Evolutionary conservation across 441 rosid genomes (phyloP).

Genomic region (Corymbia citriodora): DNA sequence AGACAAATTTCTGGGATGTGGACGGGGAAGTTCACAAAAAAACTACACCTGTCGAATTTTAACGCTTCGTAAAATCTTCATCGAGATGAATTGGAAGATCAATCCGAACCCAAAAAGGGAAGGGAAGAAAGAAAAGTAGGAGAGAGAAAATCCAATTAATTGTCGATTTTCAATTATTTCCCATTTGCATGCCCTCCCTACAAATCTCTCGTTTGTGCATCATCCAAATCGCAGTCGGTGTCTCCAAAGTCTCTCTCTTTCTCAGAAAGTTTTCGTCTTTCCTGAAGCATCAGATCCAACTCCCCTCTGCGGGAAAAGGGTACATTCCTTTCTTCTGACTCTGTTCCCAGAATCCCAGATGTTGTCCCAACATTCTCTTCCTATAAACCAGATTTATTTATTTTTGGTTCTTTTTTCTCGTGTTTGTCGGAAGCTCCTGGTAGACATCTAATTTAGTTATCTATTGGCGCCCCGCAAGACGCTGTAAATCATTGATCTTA

Average conservation of each 20-base stretch:
- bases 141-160: not conserved
- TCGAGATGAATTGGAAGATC: not conserved
- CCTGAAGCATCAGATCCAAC: not conserved
- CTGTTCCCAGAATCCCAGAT: not conserved
- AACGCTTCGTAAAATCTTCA: not conserved
- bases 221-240: not conserved
- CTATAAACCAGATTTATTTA: not conserved
- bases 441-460: not conserved
- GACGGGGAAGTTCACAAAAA: not conserved
- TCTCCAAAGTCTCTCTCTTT: not conserved
- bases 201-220: not conserved
- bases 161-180: not conserved
- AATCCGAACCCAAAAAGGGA: not conserved
- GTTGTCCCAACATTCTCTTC: not conserved
- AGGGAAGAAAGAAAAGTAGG: not conserved
- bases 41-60: not conserved
- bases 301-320: not conserved
- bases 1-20: not conserved
- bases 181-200: not conserved
- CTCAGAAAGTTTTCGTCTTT: not conserved
- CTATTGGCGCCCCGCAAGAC: not conserved
- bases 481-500: not conserved
- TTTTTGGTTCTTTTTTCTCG: no score
- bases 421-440: not conserved
- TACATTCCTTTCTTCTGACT: not conserved